Evolutionary conservation across 2,329 filamentous ascomycete species (phyloP).

Genomic region (Balansia obtecta): DNA sequence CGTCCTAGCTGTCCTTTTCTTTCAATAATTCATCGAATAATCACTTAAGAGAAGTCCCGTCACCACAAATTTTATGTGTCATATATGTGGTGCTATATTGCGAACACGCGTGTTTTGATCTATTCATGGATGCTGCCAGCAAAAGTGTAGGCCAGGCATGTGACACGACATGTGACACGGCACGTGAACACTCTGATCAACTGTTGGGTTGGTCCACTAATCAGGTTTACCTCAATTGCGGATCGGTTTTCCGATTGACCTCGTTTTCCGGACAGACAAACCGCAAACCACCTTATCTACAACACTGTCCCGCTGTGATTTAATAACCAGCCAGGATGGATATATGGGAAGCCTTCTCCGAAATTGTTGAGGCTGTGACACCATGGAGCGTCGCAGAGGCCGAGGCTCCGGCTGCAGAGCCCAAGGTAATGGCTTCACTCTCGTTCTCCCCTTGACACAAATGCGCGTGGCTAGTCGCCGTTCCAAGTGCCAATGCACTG

Average conservation of each 20-base stretch:
- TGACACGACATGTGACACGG: slow-evolving; percentile 16
- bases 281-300: slow-evolving; percentile 19
- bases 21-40: background rate
- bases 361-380: slow-evolving; percentile 51
- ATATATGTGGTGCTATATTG: background rate
- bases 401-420: slow-evolving; percentile 55
- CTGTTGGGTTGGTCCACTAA: slow-evolving; percentile 21
- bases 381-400: slow-evolving; percentile 54
- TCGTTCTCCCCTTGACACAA: background rate
- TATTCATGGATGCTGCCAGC: background rate
- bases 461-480: background rate
- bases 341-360: slow-evolving; percentile 53
- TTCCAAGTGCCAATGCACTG: background rate
- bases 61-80: background rate
- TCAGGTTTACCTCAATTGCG: slow-evolving; percentile 36
- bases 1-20: background rate
- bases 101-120: background rate
- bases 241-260: slow-evolving; percentile 29
- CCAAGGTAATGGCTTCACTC: slow-evolving; percentile 32
- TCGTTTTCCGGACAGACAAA: slow-evolving; percentile 21
- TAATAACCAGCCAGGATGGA: slow-evolving; percentile 41
- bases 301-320: slow-evolving; percentile 28
- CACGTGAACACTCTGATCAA: slow-evolving; percentile 3
- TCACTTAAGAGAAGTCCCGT: background rate
- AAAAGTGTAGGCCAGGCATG: slow-evolving; percentile 7